A percentile compares a stretch with the other conserved stretches of the same genome.
Conservation (phyloP, 768 basidiomycete genomes). For the Naganishia antarctica region DNA sequence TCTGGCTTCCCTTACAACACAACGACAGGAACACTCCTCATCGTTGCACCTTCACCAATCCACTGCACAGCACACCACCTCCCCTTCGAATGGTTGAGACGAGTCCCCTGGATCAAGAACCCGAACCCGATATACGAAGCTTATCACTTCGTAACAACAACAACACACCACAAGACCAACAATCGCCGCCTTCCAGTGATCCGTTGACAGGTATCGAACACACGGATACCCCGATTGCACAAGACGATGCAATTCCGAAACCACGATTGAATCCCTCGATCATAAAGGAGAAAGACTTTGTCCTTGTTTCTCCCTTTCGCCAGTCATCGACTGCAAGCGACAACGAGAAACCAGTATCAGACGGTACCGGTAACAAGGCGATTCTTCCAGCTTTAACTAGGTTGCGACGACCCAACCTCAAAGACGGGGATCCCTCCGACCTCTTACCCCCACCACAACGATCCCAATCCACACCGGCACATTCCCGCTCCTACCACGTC, state of each 20-base stretch:
- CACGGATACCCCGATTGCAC: not conserved
- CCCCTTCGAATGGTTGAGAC: constrained; percentile 23
- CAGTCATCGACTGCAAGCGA: not conserved
- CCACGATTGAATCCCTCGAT: constrained; percentile 15
- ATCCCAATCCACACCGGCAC: not conserved
- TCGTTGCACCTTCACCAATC: not conserved
- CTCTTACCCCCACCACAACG: not conserved
- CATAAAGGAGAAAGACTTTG: constrained; percentile 21
- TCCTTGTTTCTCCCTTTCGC: not conserved
- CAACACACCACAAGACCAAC: constrained; percentile 3
- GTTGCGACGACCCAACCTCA: constrained; percentile 2
- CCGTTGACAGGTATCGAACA: not conserved
- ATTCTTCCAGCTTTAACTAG: constrained; percentile 1
- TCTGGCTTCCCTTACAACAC: no score
- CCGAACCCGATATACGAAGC: constrained; percentile 28
- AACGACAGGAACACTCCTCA: not conserved
- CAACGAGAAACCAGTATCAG: no score
- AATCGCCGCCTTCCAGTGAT: no score
- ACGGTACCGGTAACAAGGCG: not conserved
- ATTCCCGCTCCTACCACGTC: constrained; percentile 3
- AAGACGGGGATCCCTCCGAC: not conserved
- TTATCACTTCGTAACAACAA: constrained; percentile 21
- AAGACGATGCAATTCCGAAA: constrained; percentile 11
- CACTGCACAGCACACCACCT: not conserved
- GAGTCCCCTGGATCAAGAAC: constrained; percentile 23